Base-by-base conservation (phyloP, 208 protist species). In the Crithidia bombi region DNA sequence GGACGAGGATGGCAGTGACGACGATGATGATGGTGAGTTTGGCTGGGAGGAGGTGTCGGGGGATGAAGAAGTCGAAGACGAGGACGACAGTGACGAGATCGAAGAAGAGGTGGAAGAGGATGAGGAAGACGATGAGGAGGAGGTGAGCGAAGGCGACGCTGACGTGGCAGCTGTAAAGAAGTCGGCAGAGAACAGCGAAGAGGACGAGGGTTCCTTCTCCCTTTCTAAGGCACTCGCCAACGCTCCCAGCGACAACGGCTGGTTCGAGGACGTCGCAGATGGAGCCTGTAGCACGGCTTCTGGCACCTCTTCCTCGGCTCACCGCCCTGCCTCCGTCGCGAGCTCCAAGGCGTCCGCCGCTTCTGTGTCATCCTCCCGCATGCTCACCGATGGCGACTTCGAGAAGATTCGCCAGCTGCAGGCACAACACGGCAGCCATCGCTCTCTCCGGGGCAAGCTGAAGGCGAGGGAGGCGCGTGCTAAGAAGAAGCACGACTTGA, bases 311-410 rank as follows among this genome's bases (percentile, higher is more conserved):
- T 80, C 73, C 51, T 38, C 54, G 5, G 39, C 51, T 15, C 63
- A 12, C 49, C 74, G 63, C 19, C 64, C 76, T 21, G 23, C 77
- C 10, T 85, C 87, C 21, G 25, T 72, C 25, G 47, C 73, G 2
- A 79, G 78, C 63, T 83, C 81, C 21, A 82, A 74, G 49, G 64
- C 69, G 0, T 81, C 78, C 2, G 67, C 52, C 14, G 59, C 73
- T 0, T 87, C 86, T 9, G 65, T 90, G 14, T 76, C 88, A 0
- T 81, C 86, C 15, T 64, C 69, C 3, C 86, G 89, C 23, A 79
- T 96, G 66, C 76, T 96, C 15, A 91, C 85, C 14, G 91, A 96
- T 46, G 87, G 67, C 43, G 91, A 96, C 64, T 94, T 96, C 71
- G 75, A 87, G 49, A 88, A 85, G 73, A 93, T 96, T 46, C 90